Evolutionary conservation across 2,329 filamentous ascomycete genomes (phyloP).

Genomic region (Scedosporium aurantiacum): DNA sequence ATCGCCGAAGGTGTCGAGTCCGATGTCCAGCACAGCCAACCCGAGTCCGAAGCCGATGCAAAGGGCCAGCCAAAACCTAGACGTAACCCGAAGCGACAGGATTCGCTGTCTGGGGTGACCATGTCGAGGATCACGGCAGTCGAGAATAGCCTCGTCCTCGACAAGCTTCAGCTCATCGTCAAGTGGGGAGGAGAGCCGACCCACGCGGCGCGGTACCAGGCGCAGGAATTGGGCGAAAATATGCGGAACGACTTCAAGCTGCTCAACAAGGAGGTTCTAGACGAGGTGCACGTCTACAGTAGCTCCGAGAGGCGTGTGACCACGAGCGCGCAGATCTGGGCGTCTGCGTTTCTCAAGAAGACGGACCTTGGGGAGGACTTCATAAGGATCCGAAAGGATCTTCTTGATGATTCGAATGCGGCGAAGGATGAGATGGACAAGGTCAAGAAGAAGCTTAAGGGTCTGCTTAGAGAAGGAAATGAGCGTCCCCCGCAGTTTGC

Average conservation of each 20-base stretch:
- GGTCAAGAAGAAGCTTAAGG: constrained; percentile 98
- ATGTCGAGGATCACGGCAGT: constrained; percentile 89
- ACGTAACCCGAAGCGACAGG: constrained; percentile 53
- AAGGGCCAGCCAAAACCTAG: constrained; percentile 15
- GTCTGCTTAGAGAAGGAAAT: constrained; percentile 80
- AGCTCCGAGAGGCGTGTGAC: constrained; percentile 91
- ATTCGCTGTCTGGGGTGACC: constrained; percentile 81
- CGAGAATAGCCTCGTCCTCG: constrained; percentile 84
- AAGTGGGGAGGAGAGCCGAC: constrained; percentile 99
- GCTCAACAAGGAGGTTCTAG: constrained; percentile 83
- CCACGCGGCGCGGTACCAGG: constrained; percentile 91
- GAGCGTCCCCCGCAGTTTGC: constrained; percentile 91
- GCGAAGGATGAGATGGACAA: constrained; percentile 99
- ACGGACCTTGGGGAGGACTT: constrained; percentile 78
- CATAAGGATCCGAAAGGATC: constrained; percentile 84
- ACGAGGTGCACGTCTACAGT: constrained; percentile 89
- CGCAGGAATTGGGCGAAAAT: constrained; percentile 87
- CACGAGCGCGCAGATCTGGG: constrained; percentile 94
- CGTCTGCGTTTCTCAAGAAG: constrained; percentile 75
- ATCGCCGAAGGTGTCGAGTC: constrained; percentile 14
- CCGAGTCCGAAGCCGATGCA: constrained; percentile 5
- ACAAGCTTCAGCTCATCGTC: constrained; percentile 94
- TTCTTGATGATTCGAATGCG: constrained; percentile 93
- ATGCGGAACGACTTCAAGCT: constrained; percentile 91
- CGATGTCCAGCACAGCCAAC: constrained; percentile 15